Evolutionary conservation across 805 yeast genomes (phyloP), one percentile per base, ranked within the genome.

Genomic region (Yarrowia porcina): DNA sequence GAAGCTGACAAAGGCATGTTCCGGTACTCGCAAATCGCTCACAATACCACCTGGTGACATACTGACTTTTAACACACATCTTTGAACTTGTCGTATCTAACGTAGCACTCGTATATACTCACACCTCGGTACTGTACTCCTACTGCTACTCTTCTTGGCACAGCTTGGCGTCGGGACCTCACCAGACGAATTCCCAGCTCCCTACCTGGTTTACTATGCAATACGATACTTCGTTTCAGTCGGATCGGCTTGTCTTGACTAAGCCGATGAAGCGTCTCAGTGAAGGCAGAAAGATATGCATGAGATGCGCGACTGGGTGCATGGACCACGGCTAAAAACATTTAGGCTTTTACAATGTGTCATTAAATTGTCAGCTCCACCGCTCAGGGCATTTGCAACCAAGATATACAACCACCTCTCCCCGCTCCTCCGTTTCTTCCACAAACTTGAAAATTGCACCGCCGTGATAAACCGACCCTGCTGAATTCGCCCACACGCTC

Each of bases 191-290:
- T n/a, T n/a, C n/a, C n/a, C n/a, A n/a, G n/a, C n/a, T n/a, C n/a
- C n/a, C n/a, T n/a, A n/a, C n/a, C n/a, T n/a, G n/a, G n/a, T n/a
- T n/a, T n/a, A n/a, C n/a, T n/a, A n/a, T n/a, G n/a, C n/a, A n/a
- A n/a, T n/a, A n/a, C n/a, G n/a, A n/a, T n/a, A n/a, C n/a, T n/a
- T n/a, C n/a, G n/a, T n/a, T n/a, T n/a, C n/a, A n/a, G n/a, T n/a
- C 30, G 52, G 52, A 45, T 45, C 52, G 52, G 52, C 52, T 45
- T 17, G 47, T 42, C 25, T 42, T 42, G 33, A 44, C 50, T 27
- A 44, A 44, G 50, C 35, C 50, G 50, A 45, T 45, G 50, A 45
- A 28, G n/a, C n/a, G n/a, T n/a, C n/a, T n/a, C n/a, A n/a, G n/a
- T n/a, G n/a, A n/a, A n/a, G n/a, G n/a, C n/a, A n/a, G n/a, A n/a